These are phyloP conservation scores for Naganishia albida DNA, from an alignment of 1,284 basidiomycete species.

Conservation along the genomic window DNA sequence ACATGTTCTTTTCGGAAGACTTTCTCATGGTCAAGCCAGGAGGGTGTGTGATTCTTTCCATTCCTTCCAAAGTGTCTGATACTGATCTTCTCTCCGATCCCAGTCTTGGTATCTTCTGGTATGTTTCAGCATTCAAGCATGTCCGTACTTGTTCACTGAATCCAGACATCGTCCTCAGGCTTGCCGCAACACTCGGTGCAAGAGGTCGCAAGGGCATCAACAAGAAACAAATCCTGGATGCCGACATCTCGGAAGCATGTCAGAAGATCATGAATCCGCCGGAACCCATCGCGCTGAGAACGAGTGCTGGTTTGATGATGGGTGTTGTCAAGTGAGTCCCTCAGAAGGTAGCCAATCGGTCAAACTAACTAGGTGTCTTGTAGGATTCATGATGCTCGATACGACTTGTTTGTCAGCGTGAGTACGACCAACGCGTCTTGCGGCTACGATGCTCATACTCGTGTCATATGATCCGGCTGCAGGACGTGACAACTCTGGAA, in stretches of 20 bases:
- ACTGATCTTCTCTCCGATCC: background rate
- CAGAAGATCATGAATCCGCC: slow-evolving; percentile 28
- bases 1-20: slow-evolving; percentile 27
- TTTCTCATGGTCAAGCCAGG: slow-evolving; percentile 22
- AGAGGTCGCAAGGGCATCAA: slow-evolving; percentile 11
- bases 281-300: slow-evolving; percentile 29
- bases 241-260: slow-evolving; percentile 29
- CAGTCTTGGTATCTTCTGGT: slow-evolving; percentile 26
- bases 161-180: slow-evolving; percentile 5
- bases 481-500: slow-evolving; percentile 22
- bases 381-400: slow-evolving; percentile 31
- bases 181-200: slow-evolving; percentile 32
- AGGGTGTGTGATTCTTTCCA: slow-evolving; percentile 2
- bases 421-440: background rate
- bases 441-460: background rate
- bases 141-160: background rate
- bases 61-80: no score
- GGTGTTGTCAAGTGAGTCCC: slow-evolving; percentile 32
- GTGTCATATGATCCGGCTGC: background rate
- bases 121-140: background rate
- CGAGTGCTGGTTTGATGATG: slow-evolving; percentile 32
- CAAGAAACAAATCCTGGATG: slow-evolving; percentile 28
- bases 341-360: background rate
- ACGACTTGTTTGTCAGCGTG: slow-evolving; percentile 29
- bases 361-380: background rate